These are phyloP conservation scores for Tetracladium setigerum DNA, from an alignment of 495 filamentous ascomycete species.

Conservation along the genomic window DNA sequence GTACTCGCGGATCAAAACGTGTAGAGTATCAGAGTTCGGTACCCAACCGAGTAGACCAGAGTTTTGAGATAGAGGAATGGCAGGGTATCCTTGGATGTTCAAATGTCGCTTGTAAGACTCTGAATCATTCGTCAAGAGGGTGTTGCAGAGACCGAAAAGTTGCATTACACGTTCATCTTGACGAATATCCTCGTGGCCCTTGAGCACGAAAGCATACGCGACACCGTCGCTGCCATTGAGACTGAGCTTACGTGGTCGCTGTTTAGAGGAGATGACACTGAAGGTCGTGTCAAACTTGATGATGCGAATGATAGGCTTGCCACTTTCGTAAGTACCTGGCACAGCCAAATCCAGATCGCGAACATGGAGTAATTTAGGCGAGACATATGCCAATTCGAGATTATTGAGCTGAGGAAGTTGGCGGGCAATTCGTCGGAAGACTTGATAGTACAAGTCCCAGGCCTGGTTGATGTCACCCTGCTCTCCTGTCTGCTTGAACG, in stretches of 20 bases:
- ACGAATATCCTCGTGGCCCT: conserved; percentile 96
- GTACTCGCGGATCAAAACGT: conserved; percentile 95
- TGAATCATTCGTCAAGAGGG: conserved; percentile 80
- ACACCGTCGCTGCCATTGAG: conserved; percentile 82
- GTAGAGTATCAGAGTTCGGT: conserved; percentile 94
- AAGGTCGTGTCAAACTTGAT: conserved; percentile 81
- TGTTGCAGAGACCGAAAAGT: conserved; percentile 93
- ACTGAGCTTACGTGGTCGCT: conserved; percentile 83
- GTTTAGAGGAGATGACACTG: conserved; percentile 93
- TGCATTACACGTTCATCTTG: conserved; percentile 99
- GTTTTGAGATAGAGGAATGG: conserved; percentile 90
- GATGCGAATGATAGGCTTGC: conserved; percentile 79
- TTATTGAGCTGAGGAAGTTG: conserved; percentile 86
- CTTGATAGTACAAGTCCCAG: conserved; percentile 98
- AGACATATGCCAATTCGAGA: conserved; percentile 94
- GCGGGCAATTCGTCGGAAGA: conserved; percentile 89
- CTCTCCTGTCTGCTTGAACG: conserved; percentile 81
- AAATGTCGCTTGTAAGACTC: conserved; percentile 96
- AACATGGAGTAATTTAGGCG: conserved; percentile 78
- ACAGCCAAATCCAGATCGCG: conserved; percentile 83
- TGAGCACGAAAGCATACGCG: conserved; percentile 78
- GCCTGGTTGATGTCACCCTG: conserved; percentile 93
- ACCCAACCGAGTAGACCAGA: conserved; percentile 95
- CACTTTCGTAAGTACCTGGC: conserved; percentile 87
- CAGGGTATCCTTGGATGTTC: conserved; percentile 89